A percentile compares a stretch with the other conserved stretches of the same genome.
These are phyloP conservation scores for Cladophialophora exuberans DNA, from an alignment of 2,329 filamentous ascomycete species.

Conservation along the genomic window DNA sequence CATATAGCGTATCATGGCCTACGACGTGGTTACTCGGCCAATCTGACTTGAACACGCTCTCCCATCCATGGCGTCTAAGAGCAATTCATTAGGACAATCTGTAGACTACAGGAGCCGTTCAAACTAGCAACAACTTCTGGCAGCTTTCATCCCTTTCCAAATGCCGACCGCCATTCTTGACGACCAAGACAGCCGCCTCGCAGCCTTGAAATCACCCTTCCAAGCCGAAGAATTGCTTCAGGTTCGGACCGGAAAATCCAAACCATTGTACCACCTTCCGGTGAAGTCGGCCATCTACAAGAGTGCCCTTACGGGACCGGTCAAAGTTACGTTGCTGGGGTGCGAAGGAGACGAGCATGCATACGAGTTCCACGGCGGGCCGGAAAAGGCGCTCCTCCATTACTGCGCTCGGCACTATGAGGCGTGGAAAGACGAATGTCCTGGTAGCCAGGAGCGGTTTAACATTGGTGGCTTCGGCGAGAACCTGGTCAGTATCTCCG, in stretches of 20 bases:
- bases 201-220: not conserved
- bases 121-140: too few relatives aligned
- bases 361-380: conserved; percentile 62
- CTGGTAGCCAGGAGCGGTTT: conserved; percentile 55
- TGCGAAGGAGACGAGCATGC: conserved; percentile 66
- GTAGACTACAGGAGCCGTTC: too few relatives aligned
- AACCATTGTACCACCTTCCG: conserved; percentile 3
- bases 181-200: not conserved
- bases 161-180: conserved; percentile 1
- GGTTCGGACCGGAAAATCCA: conserved; percentile 12
- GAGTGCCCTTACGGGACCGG: conserved; percentile 1
- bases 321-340: conserved; percentile 42
- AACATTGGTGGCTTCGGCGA: conserved; percentile 65
- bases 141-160: too few relatives aligned
- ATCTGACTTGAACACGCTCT: too few relatives aligned
- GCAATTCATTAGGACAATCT: too few relatives aligned
- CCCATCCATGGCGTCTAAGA: too few relatives aligned
- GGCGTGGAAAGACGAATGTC: conserved; percentile 58
- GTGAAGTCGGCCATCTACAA: conserved; percentile 16
- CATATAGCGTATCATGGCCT: too few relatives aligned
- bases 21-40: too few relatives aligned
- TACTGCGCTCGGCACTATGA: conserved; percentile 65
- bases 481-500: conserved; percentile 60
- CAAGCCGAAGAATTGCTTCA: conserved; percentile 11
- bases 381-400: conserved; percentile 65